Evolutionary conservation across 2,329 filamentous ascomycete species (phyloP).

Genomic region (Lojkania enalia): DNA sequence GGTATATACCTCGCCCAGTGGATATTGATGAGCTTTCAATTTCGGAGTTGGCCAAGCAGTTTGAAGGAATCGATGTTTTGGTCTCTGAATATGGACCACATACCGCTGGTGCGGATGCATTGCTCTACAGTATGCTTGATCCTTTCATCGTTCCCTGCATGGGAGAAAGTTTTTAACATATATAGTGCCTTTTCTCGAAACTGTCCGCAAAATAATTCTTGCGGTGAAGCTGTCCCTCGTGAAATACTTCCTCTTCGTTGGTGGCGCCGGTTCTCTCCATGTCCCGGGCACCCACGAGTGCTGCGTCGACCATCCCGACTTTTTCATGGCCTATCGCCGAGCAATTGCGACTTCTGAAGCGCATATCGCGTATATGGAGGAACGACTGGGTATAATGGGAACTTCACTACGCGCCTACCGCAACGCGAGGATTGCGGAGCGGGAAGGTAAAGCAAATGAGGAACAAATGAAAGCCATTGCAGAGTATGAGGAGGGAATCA

Average conservation of each 20-base stretch:
- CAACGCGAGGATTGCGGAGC: conserved; percentile 28
- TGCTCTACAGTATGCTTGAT: conserved; percentile 33
- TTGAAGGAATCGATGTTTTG: conserved; percentile 35
- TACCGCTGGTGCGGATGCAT: conserved; percentile 29
- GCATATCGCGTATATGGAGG: conserved; percentile 41
- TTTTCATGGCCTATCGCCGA: conserved; percentile 40
- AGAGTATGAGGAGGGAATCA: conserved; percentile 30
- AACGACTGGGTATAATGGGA: conserved; percentile 37
- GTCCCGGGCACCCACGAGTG: conserved; percentile 24
- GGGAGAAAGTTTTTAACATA: background rate
- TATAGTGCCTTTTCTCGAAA: conserved; percentile 41
- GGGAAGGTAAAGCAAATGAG: conserved; percentile 16
- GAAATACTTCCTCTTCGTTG: conserved; percentile 41
- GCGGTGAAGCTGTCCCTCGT: conserved; percentile 31
- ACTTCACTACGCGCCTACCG: conserved; percentile 29
- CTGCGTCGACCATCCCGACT: conserved; percentile 39
- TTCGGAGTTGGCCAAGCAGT: conserved; percentile 29
- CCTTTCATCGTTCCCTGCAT: background rate
- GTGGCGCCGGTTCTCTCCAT: conserved; percentile 39
- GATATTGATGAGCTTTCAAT: conserved; percentile 31
- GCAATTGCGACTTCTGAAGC: conserved; percentile 40
- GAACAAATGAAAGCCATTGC: conserved; percentile 20
- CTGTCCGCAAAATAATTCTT: conserved; percentile 37
- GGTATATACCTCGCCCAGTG: conserved; percentile 31
- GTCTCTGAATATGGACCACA: conserved; percentile 42